Base-by-base conservation (phyloP, 352 stramenopile species). In the Globisporangium canariense region DNA sequence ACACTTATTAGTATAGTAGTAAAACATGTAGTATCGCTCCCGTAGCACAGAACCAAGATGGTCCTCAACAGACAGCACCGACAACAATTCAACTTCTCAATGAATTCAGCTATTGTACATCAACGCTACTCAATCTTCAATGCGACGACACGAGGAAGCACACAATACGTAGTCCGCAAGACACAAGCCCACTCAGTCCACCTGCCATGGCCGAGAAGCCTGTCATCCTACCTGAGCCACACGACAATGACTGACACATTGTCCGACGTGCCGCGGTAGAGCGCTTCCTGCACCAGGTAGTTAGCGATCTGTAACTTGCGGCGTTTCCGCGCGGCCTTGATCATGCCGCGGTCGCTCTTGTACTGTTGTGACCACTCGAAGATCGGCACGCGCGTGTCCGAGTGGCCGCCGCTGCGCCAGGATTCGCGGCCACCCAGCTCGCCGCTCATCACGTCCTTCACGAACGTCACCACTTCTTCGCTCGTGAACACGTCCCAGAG, bases 401-500 rank as follows among this genome's bases (percentile, higher is more conserved):
- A 90, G 67, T 92, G 83, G 40, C 73, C 81, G 16, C 86, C 79
- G 43, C 86, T 93, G 45, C 85, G 86, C 85, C 89, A 91, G 30
- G 81, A 87, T 59, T 93, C 85, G 45, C 85, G 77, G 13, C 86
- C 83, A 14, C 89, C 88, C 7, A 96, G 60, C 55, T 93, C 86
- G 30, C 88, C 90, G 25, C 79, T 86, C 73, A 97, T 82, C 30
- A 97, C 84, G 52, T 96, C 81, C 57, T 95, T 82, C 41, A 98
- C 91, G 70, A 97, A 98, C 40, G 87, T 86, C 16, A 98, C 87
- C 18, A 93, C 90, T 64, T 97, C 88, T 40, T 97, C 88, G 58
- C 83, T 97, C 11, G 76, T 91, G 63, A 98, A 98, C 30, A 98
- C 91, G 61, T 98, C 94, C 93, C 93, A 98, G 2, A 98, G 76